phyloP scores from a whole-genome alignment of 371 early-diverging fungal species.

The Blyttiomyces sp. region DNA sequence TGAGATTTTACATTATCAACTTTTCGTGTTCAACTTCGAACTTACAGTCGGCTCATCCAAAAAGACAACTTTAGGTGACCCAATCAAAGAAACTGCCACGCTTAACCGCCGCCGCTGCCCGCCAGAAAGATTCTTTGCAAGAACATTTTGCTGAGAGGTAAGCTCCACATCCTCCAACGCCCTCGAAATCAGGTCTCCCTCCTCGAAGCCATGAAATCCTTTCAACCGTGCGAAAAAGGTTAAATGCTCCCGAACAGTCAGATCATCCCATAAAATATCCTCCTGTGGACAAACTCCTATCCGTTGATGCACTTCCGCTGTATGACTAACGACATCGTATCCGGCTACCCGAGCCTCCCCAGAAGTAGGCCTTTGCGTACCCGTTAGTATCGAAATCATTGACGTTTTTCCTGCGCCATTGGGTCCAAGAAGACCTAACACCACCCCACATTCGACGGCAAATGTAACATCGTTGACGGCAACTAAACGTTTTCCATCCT shows the following conservation, averaged over 20 bases:
- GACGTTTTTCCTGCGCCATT: slow-evolving; percentile 61
- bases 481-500: too few relatives aligned
- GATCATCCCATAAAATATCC: slow-evolving; percentile 70
- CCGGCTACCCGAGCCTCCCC: slow-evolving; percentile 57
- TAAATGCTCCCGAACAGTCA: slow-evolving; percentile 66
- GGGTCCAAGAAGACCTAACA: slow-evolving; percentile 39
- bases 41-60: slow-evolving; percentile 54
- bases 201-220: slow-evolving; percentile 51
- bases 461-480: slow-evolving; percentile 62
- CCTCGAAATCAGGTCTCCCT: slow-evolving; percentile 41
- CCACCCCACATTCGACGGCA: slow-evolving; percentile 48
- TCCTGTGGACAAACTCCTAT: slow-evolving; percentile 71
- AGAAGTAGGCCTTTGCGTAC: slow-evolving; percentile 53
- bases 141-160: slow-evolving; percentile 3
- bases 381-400: slow-evolving; percentile 63
- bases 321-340: slow-evolving; percentile 51
- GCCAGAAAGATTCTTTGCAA: slow-evolving; percentile 52
- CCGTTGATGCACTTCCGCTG: slow-evolving; percentile 51
- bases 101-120: slow-evolving; percentile 62
- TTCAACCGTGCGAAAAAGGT: slow-evolving; percentile 67
- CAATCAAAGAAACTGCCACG: slow-evolving; percentile 63
- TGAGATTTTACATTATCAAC: background rate
- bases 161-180: slow-evolving; percentile 31
- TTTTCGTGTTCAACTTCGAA: background rate
- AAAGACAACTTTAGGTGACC: slow-evolving; percentile 56